Conservation (phyloP, 192 early-diverging fungal species). For the Coemansia sp. region DNA sequence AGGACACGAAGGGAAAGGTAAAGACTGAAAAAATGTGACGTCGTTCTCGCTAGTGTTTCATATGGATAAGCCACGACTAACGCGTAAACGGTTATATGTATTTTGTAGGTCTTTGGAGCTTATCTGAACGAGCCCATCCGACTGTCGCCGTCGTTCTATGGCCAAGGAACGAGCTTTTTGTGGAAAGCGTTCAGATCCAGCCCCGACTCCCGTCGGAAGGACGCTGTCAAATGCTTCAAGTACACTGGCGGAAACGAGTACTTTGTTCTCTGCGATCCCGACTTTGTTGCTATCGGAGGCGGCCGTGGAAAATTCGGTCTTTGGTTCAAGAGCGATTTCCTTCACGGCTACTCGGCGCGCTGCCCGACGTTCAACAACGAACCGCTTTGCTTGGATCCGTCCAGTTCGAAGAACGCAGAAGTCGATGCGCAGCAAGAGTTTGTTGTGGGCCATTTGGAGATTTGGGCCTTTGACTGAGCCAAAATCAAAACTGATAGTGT, state of each 20-base stretch:
- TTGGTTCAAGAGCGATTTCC: slow-evolving; percentile 71
- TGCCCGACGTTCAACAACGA: slow-evolving; percentile 80
- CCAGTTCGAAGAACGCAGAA: slow-evolving; percentile 25
- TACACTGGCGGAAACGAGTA: slow-evolving; percentile 81
- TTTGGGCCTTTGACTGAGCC: slow-evolving; percentile 45
- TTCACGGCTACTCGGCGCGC: slow-evolving; percentile 63
- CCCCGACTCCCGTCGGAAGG: slow-evolving; percentile 46
- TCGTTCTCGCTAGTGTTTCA: background rate
- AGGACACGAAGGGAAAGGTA: slow-evolving; percentile 57
- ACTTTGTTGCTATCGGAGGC: slow-evolving; percentile 77
- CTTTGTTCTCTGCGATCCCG: slow-evolving; percentile 69
- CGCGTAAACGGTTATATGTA: background rate
- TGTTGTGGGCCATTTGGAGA: slow-evolving; percentile 44
- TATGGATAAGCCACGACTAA: background rate
- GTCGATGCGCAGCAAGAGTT: slow-evolving; percentile 51
- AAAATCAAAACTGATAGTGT: too few species aligned
- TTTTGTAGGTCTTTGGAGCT: slow-evolving; percentile 74
- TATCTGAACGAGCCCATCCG: slow-evolving; percentile 69
- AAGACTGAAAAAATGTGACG: background rate
- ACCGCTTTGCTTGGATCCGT: slow-evolving; percentile 52
- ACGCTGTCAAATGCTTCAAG: slow-evolving; percentile 60
- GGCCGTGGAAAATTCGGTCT: slow-evolving; percentile 76
- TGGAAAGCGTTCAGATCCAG: slow-evolving; percentile 61
- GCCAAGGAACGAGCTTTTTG: slow-evolving; percentile 80
- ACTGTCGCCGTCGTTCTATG: slow-evolving; percentile 68